These are phyloP conservation scores for Dendrothele bispora DNA, from an alignment of 768 basidiomycete genomes.

Conservation along the genomic window DNA sequence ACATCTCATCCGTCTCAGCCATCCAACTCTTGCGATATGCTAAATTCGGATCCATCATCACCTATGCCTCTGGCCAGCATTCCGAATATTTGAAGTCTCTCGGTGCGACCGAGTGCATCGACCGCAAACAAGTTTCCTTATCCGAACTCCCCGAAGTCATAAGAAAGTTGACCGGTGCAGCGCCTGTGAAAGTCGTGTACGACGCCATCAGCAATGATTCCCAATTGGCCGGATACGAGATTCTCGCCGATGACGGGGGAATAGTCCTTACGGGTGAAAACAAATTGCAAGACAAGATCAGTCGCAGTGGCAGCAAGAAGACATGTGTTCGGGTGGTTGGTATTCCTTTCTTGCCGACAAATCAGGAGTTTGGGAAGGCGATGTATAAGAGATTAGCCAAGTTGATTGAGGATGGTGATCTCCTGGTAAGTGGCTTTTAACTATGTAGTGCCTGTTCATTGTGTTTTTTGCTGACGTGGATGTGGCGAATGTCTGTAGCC, in stretches of 20 bases:
- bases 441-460: background rate
- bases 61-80: slow-evolving; percentile 16
- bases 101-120: slow-evolving; percentile 24
- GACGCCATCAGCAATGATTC: background rate
- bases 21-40: slow-evolving; percentile 22
- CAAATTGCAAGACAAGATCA: background rate
- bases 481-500: slow-evolving; percentile 30
- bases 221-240: background rate
- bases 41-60: slow-evolving; percentile 23
- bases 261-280: too few relatives aligned
- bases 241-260: background rate
- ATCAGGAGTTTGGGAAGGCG: background rate
- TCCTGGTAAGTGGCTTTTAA: background rate
- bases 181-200: background rate
- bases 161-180: background rate
- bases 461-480: background rate
- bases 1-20: slow-evolving; percentile 7
- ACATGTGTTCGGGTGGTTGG: background rate
- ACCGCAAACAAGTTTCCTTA: slow-evolving; percentile 10
- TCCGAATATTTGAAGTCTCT: slow-evolving; percentile 14
- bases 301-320: too few relatives aligned
- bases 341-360: background rate
- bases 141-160: background rate
- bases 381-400: background rate
- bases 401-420: background rate